Evolutionary conservation across 2,329 filamentous ascomycete species (phyloP), one percentile per base, ranked within the genome.

Genomic region (Cryphonectria nitschkei): DNA sequence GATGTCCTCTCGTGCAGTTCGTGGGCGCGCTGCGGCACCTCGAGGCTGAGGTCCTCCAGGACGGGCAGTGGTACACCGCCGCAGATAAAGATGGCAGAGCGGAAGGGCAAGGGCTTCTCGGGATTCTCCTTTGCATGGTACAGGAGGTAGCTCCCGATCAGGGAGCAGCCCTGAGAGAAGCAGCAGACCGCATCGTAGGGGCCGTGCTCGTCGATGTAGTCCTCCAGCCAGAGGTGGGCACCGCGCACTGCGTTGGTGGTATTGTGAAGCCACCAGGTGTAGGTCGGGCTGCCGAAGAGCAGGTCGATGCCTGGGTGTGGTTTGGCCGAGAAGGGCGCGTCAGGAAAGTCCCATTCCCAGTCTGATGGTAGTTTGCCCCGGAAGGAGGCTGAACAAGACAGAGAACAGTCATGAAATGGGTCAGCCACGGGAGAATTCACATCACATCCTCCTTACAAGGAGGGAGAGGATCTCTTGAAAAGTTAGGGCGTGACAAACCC

Each of bases 21-120:
- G 54, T 78, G 75, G 2, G 81, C 81, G 32, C 75, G 74, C 14
- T 74, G 71, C 16, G 81, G 73, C 1, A 83, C 76, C 1, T 73
- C 69, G 1, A 81, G 75, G 7, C 78, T 80, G 6, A 84, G 76
- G 46, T 81, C 79, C 50, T 78, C 78, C 1, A 82, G 75, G 26
- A 76, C 76, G 6, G 73, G 70, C 41, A 83, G 76, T 14, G 81
- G 78, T 54, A 84, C 61, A 11, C 78, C 78, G 46, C 82, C 82
- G 72, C 81, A 81, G 56, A 83, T 75, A 73, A 84, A 83, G 43
- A 83, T 74, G 66, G 79, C 82, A 6, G 80, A 81, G 34, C 75
- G 75, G 74, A 84, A 83, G 0, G 81, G 80, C 11, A 79, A 74
- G 6, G 76, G 75, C 3, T 74, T 69, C 11, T 74, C 71, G n/a